phyloP scores from a whole-genome alignment of 2,329 filamentous ascomycete species.

The Cadophora malorum region DNA sequence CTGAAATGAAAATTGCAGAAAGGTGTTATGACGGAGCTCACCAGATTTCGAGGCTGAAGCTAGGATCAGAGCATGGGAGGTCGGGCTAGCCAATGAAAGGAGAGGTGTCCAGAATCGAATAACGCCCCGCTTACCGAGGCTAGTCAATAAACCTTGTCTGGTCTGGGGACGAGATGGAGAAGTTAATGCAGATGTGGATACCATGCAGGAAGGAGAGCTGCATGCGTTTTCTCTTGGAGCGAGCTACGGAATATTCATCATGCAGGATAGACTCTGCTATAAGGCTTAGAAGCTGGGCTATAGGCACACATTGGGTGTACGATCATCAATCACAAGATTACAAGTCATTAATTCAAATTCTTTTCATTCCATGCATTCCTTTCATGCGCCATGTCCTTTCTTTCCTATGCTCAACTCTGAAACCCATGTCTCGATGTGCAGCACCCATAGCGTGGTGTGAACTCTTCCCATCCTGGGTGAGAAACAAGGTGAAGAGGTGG shows the following conservation, averaged over 20 bases:
- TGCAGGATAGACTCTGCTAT: background rate
- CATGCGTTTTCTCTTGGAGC: background rate
- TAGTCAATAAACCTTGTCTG: conserved; percentile 23
- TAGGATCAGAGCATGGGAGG: conserved; percentile 17
- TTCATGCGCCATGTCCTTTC: conserved; percentile 24
- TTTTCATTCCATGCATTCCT: conserved; percentile 14
- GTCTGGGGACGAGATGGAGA: conserved; percentile 1
- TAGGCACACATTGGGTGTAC: background rate
- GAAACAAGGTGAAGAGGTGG: background rate
- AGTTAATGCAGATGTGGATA: conserved; percentile 19
- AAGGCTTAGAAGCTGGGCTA: background rate
- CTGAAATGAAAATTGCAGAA: conserved; percentile 1
- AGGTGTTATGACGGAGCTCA: conserved; percentile 13
- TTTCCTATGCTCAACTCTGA: conserved; percentile 22
- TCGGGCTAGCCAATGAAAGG: conserved; percentile 19
- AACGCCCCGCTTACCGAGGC: conserved; percentile 21
- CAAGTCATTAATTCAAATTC: conserved; percentile 5
- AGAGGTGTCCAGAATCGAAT: conserved; percentile 2
- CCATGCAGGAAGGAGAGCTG: conserved; percentile 3
- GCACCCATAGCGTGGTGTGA: conserved; percentile 3
- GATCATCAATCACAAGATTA: background rate
- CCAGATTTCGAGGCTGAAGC: conserved; percentile 17
- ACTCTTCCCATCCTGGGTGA: background rate
- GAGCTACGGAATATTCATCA: background rate
- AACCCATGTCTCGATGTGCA: conserved; percentile 10